phyloP scores from a whole-genome alignment of 768 basidiomycete species.

The Mycena capillaripes region DNA sequence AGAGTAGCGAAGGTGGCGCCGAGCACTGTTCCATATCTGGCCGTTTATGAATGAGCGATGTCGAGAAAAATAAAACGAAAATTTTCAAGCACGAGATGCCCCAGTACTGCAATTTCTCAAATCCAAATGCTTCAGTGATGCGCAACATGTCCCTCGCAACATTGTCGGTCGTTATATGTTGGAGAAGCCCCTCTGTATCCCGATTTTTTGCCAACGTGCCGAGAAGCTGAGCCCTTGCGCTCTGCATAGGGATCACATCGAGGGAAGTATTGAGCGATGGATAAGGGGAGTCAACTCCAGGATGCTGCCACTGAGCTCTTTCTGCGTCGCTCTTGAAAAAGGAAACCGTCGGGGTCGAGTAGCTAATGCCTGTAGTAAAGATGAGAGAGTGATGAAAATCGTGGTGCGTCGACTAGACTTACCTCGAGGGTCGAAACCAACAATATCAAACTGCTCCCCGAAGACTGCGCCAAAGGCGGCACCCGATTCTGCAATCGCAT shows the following conservation, averaged over 20 bases:
- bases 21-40: background rate
- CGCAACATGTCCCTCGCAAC: no score
- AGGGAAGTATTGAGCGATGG: conserved; percentile 17
- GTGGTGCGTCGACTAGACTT: background rate
- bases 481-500: conserved; percentile 10
- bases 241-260: background rate
- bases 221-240: background rate
- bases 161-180: background rate
- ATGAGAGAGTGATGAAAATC: background rate
- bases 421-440: conserved; percentile 50
- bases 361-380: conserved; percentile 21
- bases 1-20: background rate
- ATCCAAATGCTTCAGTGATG: no score
- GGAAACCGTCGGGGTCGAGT: conserved; percentile 22
- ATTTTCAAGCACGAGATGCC: background rate
- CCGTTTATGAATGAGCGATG: background rate
- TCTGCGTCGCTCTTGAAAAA: conserved; percentile 31
- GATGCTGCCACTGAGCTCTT: no score
- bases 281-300: background rate
- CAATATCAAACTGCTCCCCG: conserved; percentile 34
- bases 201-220: background rate
- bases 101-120: no score
- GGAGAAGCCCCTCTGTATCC: background rate
- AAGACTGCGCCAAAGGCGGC: conserved; percentile 12
- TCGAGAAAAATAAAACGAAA: background rate